Percentiles rank a stretch among this genome's conserved stretches.
Evolutionary conservation across 495 filamentous ascomycete species (phyloP).

Genomic region (Penicillium coprophilum): DNA sequence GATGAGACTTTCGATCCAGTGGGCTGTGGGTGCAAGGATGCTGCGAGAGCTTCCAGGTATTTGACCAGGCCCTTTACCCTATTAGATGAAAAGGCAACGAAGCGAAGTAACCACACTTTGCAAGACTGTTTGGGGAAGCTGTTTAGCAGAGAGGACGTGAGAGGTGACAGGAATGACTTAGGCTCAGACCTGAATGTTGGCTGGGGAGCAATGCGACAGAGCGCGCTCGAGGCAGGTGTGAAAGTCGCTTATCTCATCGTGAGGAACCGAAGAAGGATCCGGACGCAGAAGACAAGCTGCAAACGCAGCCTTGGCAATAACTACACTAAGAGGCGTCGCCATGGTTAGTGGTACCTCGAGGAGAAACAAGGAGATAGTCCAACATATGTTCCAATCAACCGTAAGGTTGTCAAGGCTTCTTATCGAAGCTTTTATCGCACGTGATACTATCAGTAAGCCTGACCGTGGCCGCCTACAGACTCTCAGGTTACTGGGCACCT

Average conservation of each 20-base stretch:
- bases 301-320: slow-evolving; percentile 79
- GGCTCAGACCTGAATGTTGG: slow-evolving; percentile 93
- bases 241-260: slow-evolving; percentile 71
- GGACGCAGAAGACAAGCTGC: slow-evolving; percentile 71
- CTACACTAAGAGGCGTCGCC: slow-evolving; percentile 41
- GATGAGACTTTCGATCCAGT: slow-evolving; percentile 47
- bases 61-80: slow-evolving; percentile 69
- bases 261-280: slow-evolving; percentile 67
- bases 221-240: slow-evolving; percentile 65
- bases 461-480: too few relatives aligned
- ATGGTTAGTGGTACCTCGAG: neutral
- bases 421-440: slow-evolving; percentile 12
- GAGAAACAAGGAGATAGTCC: too few relatives aligned
- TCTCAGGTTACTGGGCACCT: too few relatives aligned
- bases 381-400: too few relatives aligned
- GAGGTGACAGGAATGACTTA: slow-evolving; percentile 32
- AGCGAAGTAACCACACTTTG: slow-evolving; percentile 78
- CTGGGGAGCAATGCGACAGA: slow-evolving; percentile 70
- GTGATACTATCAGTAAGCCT: too few relatives aligned
- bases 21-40: slow-evolving; percentile 48
- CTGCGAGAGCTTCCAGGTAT: slow-evolving; percentile 69
- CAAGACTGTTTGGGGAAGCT: slow-evolving; percentile 64
- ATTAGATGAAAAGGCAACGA: slow-evolving; percentile 66
- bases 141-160: slow-evolving; percentile 46
- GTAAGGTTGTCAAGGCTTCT: too few relatives aligned